Base-by-base conservation (phyloP, 1,284 basidiomycete genomes). In the Austroboletus novae-zelandiae region DNA sequence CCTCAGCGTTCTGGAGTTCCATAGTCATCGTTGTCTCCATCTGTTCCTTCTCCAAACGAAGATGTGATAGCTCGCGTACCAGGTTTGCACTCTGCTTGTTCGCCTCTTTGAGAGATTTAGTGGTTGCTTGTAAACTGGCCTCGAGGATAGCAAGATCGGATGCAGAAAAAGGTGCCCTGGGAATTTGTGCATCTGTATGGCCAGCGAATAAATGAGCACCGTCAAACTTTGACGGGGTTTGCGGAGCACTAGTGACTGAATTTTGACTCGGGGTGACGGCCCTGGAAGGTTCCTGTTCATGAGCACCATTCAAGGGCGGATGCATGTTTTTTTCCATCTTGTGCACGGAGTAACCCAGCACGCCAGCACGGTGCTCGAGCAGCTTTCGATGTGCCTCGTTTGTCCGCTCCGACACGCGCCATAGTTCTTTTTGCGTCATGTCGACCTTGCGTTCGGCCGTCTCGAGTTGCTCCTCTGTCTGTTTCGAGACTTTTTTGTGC, bases 161-260 rank as follows among this genome's bases (percentile, higher is more conserved):
- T 56, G 48, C 40, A 55, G 58, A 74, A 55, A 50, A 71, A 55
- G 59, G 73, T 58, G 59, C 58, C 40, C 65, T 68, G 5, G 71
- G 70, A 0, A 83, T 71, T 15, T 86, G 68, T 5, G 86, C 76
- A 43, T 82, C 76, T 5, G 77, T 81, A 57, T 91, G 87, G 0
- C 89, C 89, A 0, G 89, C 87, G 57, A 90, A 90, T 43, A 91
- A 74, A 70, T 91, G 89, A 1, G 83, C 81, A n/a, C 88, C 88
- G 48, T 89, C 86, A 60, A 91, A 91, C 39, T 79, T 82, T 25
- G 77, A 71, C 13, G 75, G 69, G 1, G 76, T 67, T 18, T 76
- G 74, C 3, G 73, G 57, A 43, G 71, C 74, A 25, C 76, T 78
- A 20, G 74, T 71, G 5, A 76, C 71, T 0, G 83, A 75, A 51